Percentiles rank a stretch among this genome's conserved stretches.
Conservation (phyloP, 2,329 filamentous ascomycete species). For the Macrophomina tecta region DNA sequence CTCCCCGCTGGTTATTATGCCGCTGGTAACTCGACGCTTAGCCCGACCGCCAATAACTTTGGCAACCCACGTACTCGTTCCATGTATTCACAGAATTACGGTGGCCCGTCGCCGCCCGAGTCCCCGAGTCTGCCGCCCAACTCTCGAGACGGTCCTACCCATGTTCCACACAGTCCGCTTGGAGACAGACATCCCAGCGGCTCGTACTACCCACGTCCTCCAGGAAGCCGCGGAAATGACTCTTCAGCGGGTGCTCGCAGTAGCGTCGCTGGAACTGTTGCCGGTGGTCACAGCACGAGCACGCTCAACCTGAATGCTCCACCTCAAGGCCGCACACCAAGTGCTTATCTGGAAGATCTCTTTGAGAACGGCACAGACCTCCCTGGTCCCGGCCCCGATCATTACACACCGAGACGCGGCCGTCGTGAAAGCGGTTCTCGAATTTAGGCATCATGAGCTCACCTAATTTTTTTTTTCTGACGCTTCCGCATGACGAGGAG, state of each 20-base stretch:
- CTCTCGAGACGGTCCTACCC: constrained; percentile 20
- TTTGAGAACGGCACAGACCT: constrained; percentile 72
- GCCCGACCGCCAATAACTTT: constrained; percentile 2
- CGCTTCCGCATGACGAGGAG: not conserved
- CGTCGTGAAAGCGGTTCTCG: constrained; percentile 18
- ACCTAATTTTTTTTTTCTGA: not conserved
- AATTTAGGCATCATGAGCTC: not conserved
- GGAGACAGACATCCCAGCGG: not conserved
- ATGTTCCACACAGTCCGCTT: constrained; percentile 22
- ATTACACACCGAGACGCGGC: constrained; percentile 8
- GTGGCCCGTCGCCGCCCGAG: constrained; percentile 20
- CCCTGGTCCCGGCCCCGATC: constrained; percentile 8
- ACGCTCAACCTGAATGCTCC: constrained; percentile 69
- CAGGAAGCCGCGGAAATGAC: constrained; percentile 19
- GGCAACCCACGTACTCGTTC: constrained; percentile 23
- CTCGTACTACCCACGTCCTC: constrained; percentile 12
- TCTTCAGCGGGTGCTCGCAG: constrained; percentile 39
- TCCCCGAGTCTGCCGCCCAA: constrained; percentile 22
- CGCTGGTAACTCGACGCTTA: constrained; percentile 56
- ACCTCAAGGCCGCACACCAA: constrained; percentile 73
- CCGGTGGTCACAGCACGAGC: constrained; percentile 60
- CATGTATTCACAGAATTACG: constrained; percentile 20
- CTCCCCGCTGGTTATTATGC: constrained; percentile 92
- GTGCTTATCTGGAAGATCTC: constrained; percentile 87
- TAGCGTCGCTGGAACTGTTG: constrained; percentile 34